phyloP scores from a whole-genome alignment of 352 stramenopile genomes.

The Phytophthora agathidicida region DNA sequence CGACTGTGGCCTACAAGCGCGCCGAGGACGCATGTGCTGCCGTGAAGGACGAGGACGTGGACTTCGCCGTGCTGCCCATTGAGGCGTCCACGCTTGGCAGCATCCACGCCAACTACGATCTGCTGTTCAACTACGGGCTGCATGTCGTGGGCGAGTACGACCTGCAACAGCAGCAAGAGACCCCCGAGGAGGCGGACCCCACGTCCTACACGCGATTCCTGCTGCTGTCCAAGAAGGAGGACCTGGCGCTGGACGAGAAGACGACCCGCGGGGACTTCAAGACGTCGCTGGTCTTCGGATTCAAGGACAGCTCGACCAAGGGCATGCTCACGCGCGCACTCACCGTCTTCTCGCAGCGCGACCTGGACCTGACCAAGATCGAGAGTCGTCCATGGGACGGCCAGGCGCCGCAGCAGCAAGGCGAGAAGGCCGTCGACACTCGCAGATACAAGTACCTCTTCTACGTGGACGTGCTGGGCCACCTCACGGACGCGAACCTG shows the following conservation, averaged over 20 bases:
- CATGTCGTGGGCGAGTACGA: constrained; percentile 79
- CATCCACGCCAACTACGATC: constrained; percentile 97
- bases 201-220: constrained; percentile 90
- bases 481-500: constrained; percentile 68
- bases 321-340: constrained; percentile 69
- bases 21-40: constrained; percentile 55
- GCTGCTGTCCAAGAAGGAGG: constrained; percentile 74
- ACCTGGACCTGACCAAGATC: constrained; percentile 78
- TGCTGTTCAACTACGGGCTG: constrained; percentile 74
- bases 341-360: constrained; percentile 62
- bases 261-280: constrained; percentile 54
- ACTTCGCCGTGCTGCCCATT: constrained; percentile 96
- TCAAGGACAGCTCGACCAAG: constrained; percentile 65
- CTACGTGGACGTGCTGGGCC: constrained; percentile 74
- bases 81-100: constrained; percentile 96
- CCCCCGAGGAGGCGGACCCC: constrained; percentile 60
- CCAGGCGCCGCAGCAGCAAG: constrained; percentile 51
- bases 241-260: constrained; percentile 38
- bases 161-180: constrained; percentile 28
- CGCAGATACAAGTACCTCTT: constrained; percentile 81
- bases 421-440: constrained; percentile 29
- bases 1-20: constrained; percentile 41
- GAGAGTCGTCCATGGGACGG: constrained; percentile 70
- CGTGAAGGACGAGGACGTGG: constrained; percentile 80
- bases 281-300: constrained; percentile 79